Evolutionary conservation across 129 eudicot species (phyloP).

Genomic region (Flaveria robusta): DNA sequence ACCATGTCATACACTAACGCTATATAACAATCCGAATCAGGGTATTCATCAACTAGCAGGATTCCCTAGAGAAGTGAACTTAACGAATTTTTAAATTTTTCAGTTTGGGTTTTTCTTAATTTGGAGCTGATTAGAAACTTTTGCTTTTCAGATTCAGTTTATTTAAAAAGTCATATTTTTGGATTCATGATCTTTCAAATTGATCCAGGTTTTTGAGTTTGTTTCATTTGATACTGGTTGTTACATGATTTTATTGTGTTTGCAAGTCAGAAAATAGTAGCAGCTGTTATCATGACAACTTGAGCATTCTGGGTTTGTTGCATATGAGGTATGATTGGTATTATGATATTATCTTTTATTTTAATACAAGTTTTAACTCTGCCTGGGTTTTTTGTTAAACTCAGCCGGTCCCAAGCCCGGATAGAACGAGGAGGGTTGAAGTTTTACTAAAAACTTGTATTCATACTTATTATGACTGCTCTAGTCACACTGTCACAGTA

Average conservation of each 20-base stretch:
- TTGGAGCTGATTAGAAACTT: neutral
- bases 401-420: constrained; percentile 20
- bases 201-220: neutral
- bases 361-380: constrained; percentile 15
- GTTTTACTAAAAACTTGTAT: neutral
- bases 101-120: neutral
- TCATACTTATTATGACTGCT: neutral
- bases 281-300: neutral
- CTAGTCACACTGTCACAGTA: neutral
- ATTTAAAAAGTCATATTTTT: neutral
- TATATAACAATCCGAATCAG: neutral
- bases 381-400: constrained; percentile 1
- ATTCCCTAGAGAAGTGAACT: neutral
- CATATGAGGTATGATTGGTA: neutral
- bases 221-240: too few species aligned
- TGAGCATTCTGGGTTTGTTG: neutral
- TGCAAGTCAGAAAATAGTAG: neutral
- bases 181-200: neutral
- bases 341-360: neutral
- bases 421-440: constrained; percentile 7
- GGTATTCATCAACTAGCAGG: neutral
- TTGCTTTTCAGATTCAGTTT: neutral
- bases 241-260: neutral
- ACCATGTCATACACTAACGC: neutral
- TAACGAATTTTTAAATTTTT: neutral